A percentile compares a stretch with the other conserved stretches of the same genome.
Evolutionary conservation across 2,329 filamentous ascomycete genomes (phyloP).

Genomic region (Colletotrichum sp.): DNA sequence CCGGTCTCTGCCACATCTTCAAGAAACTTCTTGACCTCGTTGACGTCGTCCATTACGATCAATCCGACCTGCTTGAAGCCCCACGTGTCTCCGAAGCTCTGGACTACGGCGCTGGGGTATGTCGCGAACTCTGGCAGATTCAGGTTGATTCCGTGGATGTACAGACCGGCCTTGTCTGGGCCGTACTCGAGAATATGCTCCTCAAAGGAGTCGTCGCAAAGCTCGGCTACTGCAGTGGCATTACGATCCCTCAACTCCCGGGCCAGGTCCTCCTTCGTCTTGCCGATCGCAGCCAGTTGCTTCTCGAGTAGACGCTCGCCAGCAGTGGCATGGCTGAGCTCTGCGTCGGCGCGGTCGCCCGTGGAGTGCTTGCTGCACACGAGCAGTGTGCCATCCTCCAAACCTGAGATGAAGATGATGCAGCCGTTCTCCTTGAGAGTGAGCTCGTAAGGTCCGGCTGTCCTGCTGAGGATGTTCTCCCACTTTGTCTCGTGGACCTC

Average conservation of each 20-base stretch:
- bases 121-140: slow-evolving; percentile 94
- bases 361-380: slow-evolving; percentile 99
- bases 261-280: slow-evolving; percentile 80
- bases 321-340: slow-evolving; percentile 81
- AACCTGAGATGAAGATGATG: slow-evolving; percentile 94
- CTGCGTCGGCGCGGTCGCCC: slow-evolving; percentile 73
- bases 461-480: slow-evolving; percentile 76
- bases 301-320: slow-evolving; percentile 83
- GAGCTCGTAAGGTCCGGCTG: slow-evolving; percentile 88
- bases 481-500: slow-evolving; percentile 86
- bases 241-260: slow-evolving; percentile 79
- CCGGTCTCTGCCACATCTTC: slow-evolving; percentile 87
- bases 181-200: slow-evolving; percentile 95
- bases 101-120: slow-evolving; percentile 81
- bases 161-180: slow-evolving; percentile 83
- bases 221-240: slow-evolving; percentile 91
- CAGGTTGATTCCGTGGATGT: slow-evolving; percentile 94
- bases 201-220: slow-evolving; percentile 95
- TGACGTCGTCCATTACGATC: slow-evolving; percentile 75
- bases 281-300: slow-evolving; percentile 80
- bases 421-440: slow-evolving; percentile 99
- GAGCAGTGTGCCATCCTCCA: slow-evolving; percentile 86
- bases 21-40: slow-evolving; percentile 79
- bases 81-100: slow-evolving; percentile 89
- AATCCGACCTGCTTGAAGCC: slow-evolving; percentile 91